Evolutionary conservation across 2,329 filamentous ascomycete genomes (phyloP).

Genomic region (Chaetomiaceae sp.): DNA sequence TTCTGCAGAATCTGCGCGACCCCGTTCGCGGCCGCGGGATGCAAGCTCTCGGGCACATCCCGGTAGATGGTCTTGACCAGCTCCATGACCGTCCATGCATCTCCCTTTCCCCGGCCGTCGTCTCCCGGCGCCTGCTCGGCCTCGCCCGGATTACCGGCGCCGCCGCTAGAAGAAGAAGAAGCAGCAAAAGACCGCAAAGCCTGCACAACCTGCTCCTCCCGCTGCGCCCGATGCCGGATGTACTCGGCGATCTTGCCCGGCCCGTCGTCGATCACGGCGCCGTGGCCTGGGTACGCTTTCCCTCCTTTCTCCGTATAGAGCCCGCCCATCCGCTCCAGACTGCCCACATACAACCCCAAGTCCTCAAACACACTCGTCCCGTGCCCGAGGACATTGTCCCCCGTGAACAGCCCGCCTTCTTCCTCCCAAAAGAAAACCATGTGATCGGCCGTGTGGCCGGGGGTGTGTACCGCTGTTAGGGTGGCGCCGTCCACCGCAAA

Average conservation of each 20-base stretch:
- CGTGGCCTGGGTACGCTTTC: constrained; percentile 83
- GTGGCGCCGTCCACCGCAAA: constrained; percentile 53
- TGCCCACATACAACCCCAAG: constrained; percentile 56
- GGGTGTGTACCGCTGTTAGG: constrained; percentile 58
- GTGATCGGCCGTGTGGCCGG: constrained; percentile 69
- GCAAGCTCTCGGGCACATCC: constrained; percentile 70
- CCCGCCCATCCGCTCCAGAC: constrained; percentile 55
- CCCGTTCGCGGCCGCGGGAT: constrained; percentile 70
- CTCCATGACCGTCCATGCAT: constrained; percentile 66
- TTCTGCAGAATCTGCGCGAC: constrained; percentile 76
- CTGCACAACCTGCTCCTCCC: constrained; percentile 73
- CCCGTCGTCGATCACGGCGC: constrained; percentile 70
- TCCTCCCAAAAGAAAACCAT: constrained; percentile 59
- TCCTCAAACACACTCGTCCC: constrained; percentile 72
- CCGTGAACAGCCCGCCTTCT: constrained; percentile 67
- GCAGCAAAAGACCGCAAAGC: constrained; percentile 41
- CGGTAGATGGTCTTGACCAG: constrained; percentile 85
- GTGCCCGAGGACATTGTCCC: constrained; percentile 70
- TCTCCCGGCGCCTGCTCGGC: constrained; percentile 2
- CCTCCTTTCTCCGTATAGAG: constrained; percentile 51
- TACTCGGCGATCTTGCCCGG: constrained; percentile 73
- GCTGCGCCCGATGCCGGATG: constrained; percentile 70
- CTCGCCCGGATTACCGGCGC: too few species aligned
- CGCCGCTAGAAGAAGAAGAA: too few species aligned
- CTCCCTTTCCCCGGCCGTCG: constrained; percentile 16